These are phyloP conservation scores for Nidula microcarpa DNA, from an alignment of 768 basidiomycete species.

Conservation along the genomic window DNA sequence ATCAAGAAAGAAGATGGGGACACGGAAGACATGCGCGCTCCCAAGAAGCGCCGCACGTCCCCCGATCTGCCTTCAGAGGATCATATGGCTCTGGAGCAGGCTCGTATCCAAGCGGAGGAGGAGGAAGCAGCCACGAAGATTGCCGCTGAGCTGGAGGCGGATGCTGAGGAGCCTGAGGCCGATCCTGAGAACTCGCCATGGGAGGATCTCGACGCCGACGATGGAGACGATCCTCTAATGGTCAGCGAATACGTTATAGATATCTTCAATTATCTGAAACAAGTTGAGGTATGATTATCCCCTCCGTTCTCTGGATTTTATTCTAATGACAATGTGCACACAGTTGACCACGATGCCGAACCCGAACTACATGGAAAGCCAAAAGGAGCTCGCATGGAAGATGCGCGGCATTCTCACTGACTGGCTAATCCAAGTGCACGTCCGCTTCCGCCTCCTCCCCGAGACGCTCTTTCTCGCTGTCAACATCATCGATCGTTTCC, in stretches of 20 bases:
- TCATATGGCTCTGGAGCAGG: conserved; percentile 25
- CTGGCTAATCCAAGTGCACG: conserved; percentile 96
- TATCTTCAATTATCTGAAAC: conserved; percentile 89
- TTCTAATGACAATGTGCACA: conserved; percentile 1
- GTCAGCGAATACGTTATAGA: conserved; percentile 95
- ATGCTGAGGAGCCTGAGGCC: conserved; percentile 54
- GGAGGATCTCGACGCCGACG: conserved; percentile 93
- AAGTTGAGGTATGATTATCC: conserved; percentile 66
- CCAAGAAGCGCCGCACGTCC: conserved; percentile 71
- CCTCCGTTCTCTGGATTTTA: background rate
- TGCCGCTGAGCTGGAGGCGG: conserved; percentile 47
- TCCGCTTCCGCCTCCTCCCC: conserved; percentile 85
- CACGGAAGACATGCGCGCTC: conserved; percentile 55
- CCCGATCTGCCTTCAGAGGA: conserved; percentile 61
- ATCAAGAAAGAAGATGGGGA: conserved; percentile 37
- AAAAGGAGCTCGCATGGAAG: conserved; percentile 93
- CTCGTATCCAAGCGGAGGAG: conserved; percentile 38
- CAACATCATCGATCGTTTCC: conserved; percentile 89
- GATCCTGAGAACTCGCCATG: conserved; percentile 66
- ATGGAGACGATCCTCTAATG: conserved; percentile 93
- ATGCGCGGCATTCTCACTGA: conserved; percentile 95
- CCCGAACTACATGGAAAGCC: conserved; percentile 91
- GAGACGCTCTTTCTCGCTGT: conserved; percentile 94
- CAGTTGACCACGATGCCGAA: conserved; percentile 83
- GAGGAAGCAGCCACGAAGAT: conserved; percentile 40